Percentiles rank a stretch among this genome's conserved stretches.
phyloP scores from a whole-genome alignment of 148 eudicot genomes.

The Vaccinium corymbosum region DNA sequence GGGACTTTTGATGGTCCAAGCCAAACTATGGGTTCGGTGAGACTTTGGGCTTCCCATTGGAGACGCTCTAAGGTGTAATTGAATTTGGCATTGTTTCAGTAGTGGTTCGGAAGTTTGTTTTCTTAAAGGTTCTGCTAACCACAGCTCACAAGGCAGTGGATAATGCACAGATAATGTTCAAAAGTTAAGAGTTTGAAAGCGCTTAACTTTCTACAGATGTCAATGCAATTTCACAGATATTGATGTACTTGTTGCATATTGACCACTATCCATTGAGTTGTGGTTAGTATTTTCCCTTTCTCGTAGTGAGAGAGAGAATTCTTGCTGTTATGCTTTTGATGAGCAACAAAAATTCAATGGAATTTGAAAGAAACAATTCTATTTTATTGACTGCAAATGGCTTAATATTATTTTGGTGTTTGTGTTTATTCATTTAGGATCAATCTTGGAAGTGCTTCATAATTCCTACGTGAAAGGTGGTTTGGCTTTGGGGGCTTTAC shows the following conservation, averaged over 20 bases:
- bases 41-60: background rate
- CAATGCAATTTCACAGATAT: too few relatives aligned
- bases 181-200: too few relatives aligned
- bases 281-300: too few relatives aligned
- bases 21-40: background rate
- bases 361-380: background rate
- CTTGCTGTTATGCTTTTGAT: background rate
- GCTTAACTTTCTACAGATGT: too few relatives aligned
- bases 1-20: background rate
- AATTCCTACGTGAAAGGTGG: slow-evolving; percentile 81
- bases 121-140: background rate
- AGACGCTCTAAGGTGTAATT: background rate
- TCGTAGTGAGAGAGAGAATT: background rate
- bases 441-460: slow-evolving; percentile 69
- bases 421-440: slow-evolving; percentile 41
- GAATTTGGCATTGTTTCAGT: background rate
- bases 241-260: too few relatives aligned
- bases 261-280: too few relatives aligned
- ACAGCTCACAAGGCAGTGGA: too few relatives aligned
- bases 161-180: too few relatives aligned
- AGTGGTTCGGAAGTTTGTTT: background rate
- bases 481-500: slow-evolving; percentile 73
- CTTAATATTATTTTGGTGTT: background rate
- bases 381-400: background rate
- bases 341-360: background rate